A percentile compares a stretch with the other conserved stretches of the same genome.
These are phyloP conservation scores for Claviceps humidiphila DNA, from an alignment of 2,329 filamentous ascomycete genomes.

Conservation along the genomic window DNA sequence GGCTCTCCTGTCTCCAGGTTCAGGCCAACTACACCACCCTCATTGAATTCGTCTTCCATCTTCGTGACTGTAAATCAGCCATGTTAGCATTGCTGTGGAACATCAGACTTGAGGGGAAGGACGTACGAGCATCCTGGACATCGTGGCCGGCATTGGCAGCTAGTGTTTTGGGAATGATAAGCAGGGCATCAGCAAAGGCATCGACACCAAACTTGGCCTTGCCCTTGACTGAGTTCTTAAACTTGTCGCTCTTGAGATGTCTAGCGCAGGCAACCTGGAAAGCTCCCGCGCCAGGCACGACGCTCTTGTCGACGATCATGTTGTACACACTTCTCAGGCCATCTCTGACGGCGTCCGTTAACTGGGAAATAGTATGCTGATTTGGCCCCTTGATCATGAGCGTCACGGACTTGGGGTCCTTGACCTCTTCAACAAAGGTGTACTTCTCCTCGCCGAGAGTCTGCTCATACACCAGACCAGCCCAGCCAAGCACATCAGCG, in stretches of 20 bases:
- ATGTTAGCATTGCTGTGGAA: conserved; percentile 5
- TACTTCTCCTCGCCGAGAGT: conserved; percentile 97
- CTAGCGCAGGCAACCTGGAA: conserved; percentile 90
- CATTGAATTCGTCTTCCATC: conserved; percentile 71
- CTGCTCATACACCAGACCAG: conserved; percentile 92
- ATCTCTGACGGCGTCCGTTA: conserved; percentile 91
- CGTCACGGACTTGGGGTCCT: conserved; percentile 96
- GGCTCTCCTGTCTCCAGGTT: conserved; percentile 78
- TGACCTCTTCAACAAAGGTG: conserved; percentile 97
- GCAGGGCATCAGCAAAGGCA: conserved; percentile 86
- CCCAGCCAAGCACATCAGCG: conserved; percentile 85
- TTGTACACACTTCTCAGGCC: conserved; percentile 96
- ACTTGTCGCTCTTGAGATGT: conserved; percentile 75
- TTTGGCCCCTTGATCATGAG: conserved; percentile 97
- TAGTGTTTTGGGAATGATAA: conserved; percentile 94
- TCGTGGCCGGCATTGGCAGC: conserved; percentile 94
- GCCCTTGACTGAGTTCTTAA: conserved; percentile 85
- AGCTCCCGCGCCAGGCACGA: conserved; percentile 85
- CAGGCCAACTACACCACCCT: conserved; percentile 77
- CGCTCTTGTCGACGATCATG: conserved; percentile 95
- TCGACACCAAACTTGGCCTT: conserved; percentile 95
- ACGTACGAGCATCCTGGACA: conserved; percentile 85
- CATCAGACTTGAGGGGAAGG: conserved; percentile 2
- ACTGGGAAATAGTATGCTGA: conserved; percentile 88
- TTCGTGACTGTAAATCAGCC: conserved; percentile 49